Evolutionary conservation across 495 filamentous ascomycete species (phyloP), one percentile per base, ranked within the genome.

Genomic region (Neurospora hispaniola): DNA sequence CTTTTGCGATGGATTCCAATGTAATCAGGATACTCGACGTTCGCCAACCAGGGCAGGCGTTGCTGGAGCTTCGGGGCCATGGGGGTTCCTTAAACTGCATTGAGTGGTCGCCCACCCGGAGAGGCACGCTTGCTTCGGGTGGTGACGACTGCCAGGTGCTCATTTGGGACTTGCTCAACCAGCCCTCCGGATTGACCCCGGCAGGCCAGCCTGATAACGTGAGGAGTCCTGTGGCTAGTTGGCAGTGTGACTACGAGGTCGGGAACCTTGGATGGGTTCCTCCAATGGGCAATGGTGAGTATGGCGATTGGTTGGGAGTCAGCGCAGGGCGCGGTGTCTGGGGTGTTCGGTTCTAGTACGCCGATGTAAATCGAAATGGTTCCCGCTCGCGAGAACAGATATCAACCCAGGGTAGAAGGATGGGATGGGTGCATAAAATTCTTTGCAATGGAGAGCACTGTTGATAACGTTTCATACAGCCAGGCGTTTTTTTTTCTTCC

Each of bases 201-300:
- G 80, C 83, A 16, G 82, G 82, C 2, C 82, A 81, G 7, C 77
- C 84, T n/a, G 89, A 89, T 41, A 89, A 88, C 73, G 83, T 83
- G 18, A 81, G 91, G 71, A 91, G 88, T 14, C 95, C 95, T 0
- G 88, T 92, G 5, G 93, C 93, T 6, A 90, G 87, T 72, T 99
- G 96, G 96, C 89, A 92, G 77, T 98, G 96, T 77, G 96, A 98
- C 73, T 97, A 97, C 76, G 96, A 99, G 83, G 92, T 99, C 35
- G 92, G 91, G 11, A 98, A 98, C 80, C 87, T 98, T 42, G 94
- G 92, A 77, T 99, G 96, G 96, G 93, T 92, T 18, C 95, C 96
- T 42, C 92, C 91, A 70, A 90, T 92, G 73, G 74, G 78, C 12
- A 91, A 87, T 68, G 85, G 87, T n/a, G 91, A 93, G 69, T 90